A percentile compares a stretch with the other conserved stretches of the same genome.
Evolutionary conservation across 208 protist genomes (phyloP).

Genomic region (Leishmania turanica): DNA sequence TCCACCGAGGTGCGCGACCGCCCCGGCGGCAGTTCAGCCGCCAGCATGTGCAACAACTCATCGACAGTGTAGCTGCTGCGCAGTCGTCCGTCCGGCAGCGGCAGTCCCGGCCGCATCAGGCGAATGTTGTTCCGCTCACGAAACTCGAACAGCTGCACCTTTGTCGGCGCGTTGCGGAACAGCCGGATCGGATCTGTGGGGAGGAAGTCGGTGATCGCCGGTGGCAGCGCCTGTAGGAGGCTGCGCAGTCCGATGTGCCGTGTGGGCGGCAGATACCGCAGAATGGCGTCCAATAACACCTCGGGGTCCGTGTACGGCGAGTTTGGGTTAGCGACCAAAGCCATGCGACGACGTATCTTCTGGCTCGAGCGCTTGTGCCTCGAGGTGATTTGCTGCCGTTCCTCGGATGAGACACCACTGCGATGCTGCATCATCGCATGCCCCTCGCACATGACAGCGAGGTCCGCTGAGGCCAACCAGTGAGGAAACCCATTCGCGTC

Average conservation of each 20-base stretch:
- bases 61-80: conserved; percentile 46
- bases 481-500: conserved; percentile 20
- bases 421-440: conserved; percentile 1
- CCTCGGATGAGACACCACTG: conserved; percentile 12
- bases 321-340: conserved; percentile 43
- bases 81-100: conserved; percentile 54
- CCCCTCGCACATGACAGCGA: conserved; percentile 17
- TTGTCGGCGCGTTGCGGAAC: conserved; percentile 38
- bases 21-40: conserved; percentile 37
- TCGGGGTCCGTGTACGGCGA: conserved; percentile 45
- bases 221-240: conserved; percentile 40
- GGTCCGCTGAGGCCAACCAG: conserved; percentile 21
- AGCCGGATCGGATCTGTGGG: conserved; percentile 36
- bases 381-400: conserved; percentile 39
- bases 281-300: conserved; percentile 45
- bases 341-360: conserved; percentile 46
- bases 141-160: conserved; percentile 72
- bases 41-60: conserved; percentile 50
- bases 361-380: conserved; percentile 21
- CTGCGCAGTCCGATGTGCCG: conserved; percentile 47
- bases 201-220: conserved; percentile 45
- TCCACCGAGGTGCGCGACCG: conserved; percentile 15
- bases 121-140: conserved; percentile 42
- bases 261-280: conserved; percentile 45
- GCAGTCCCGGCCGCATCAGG: conserved; percentile 50